Conservation (phyloP, 192 early-diverging fungal genomes). For the Gaertneriomyces sp. region DNA sequence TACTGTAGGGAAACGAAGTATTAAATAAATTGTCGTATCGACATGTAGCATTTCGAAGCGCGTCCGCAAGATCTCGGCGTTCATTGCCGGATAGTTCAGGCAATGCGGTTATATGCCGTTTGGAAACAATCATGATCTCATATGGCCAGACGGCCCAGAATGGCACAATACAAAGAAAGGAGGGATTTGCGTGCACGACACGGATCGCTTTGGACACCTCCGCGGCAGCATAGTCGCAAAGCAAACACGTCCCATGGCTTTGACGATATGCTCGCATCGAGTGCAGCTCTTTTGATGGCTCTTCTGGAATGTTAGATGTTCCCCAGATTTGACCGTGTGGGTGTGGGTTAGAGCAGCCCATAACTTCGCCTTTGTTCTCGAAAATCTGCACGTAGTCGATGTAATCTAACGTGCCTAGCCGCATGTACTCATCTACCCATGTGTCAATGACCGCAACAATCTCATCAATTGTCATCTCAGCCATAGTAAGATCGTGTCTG, state of each 20-base stretch:
- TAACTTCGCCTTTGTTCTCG: conserved; percentile 94
- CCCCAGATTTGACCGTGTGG: conserved; percentile 93
- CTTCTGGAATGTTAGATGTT: conserved; percentile 76
- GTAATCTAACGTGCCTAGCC: conserved; percentile 45
- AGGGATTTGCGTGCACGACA: conserved; percentile 74
- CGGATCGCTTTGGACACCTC: conserved; percentile 59
- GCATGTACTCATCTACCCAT: conserved; percentile 68
- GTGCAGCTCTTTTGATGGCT: conserved; percentile 68
- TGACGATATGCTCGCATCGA: conserved; percentile 60
- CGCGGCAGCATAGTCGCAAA: conserved; percentile 75
- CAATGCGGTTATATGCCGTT: conserved; percentile 58
- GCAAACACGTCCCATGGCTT: conserved; percentile 60
- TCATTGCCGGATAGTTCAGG: conserved; percentile 35
- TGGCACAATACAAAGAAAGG: conserved; percentile 81
- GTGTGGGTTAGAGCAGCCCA: conserved; percentile 98
- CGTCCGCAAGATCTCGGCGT: conserved; percentile 67
- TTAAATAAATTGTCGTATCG: conserved; percentile 92
- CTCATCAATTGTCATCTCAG: conserved; percentile 71
- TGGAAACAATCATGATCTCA: conserved; percentile 82
- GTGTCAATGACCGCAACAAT: conserved; percentile 64
- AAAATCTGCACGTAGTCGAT: conserved; percentile 90
- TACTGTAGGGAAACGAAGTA: conserved; percentile 92
- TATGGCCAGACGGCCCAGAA: conserved; percentile 99
- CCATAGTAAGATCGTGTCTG: conserved; percentile 80
- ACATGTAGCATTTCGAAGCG: conserved; percentile 70